Evolutionary conservation across 1,139 yeast genomes (phyloP), one percentile per base, ranked within the genome.

Genomic region (Scheffersomyces segobiensis): DNA sequence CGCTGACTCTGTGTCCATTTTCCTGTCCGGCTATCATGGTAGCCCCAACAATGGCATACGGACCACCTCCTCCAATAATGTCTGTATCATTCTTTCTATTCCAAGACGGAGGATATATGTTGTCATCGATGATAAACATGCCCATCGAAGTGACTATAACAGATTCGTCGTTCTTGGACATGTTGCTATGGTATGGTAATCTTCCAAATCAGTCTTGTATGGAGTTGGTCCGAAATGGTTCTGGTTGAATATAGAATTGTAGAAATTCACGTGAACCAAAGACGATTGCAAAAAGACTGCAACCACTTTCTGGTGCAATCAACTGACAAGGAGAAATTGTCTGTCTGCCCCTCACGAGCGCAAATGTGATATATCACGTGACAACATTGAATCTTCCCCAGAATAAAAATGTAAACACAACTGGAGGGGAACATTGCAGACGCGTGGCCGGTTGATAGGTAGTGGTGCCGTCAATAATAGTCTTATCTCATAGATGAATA

Each of bases 41-140:
- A 0, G 91, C 87, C 0, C 97, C 97, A n/a, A 89, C 77, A 1
- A 87, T 85, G 1, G 93, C 93, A 70, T 85, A 93, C 0, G 95
- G 84, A 0, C 97, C 98, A 1, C 93, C 98, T 0, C 98, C 98
- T 0, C 98, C 98, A 52, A 91, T 79, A 8, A 93, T 79, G 67
- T 91, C 76, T 55, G 72, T 69, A 32, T 84, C 83, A 0, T 84
- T 67, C 1, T 73, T 70, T 6, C 80, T 75, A 22, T 77, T 73
- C 53, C 80, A 75, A 8, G 75, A 68, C 6, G 73, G 69, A 0
- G 83, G 80, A 66, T 84, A 87, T 57, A 85, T 87, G 65, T 93
- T 91, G 62, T 91, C 97, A 71, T 93, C 98, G n/a, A 93, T 83
- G 65, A 93, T 92, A 72, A 92, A 89, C 93, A 93, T 89, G 54